Percentiles rank a stretch among this genome's conserved stretches.
Conservation (phyloP, 441 rosid genomes). For the Mallotus japonicus region DNA sequence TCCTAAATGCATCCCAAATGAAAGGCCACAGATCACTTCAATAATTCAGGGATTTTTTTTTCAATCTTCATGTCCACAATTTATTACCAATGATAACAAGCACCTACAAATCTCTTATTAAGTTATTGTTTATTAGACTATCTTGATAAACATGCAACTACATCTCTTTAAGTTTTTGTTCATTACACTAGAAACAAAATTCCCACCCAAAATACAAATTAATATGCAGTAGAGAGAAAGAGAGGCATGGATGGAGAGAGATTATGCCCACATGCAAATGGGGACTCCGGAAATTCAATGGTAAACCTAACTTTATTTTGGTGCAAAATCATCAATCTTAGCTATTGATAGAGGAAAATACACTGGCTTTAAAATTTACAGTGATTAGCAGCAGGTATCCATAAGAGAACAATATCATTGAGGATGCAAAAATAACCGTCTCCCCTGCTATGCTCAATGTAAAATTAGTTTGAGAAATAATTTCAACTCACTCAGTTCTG, state of each 20-base stretch:
- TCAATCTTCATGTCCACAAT: background rate
- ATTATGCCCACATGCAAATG: too few species aligned
- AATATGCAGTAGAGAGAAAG: too few species aligned
- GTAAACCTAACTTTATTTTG: background rate
- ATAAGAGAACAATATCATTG: background rate
- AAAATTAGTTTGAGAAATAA: conserved; percentile 5
- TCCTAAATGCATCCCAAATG: background rate
- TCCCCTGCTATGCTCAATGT: conserved; percentile 15
- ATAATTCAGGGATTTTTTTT: background rate
- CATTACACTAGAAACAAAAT: background rate
- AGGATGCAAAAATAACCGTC: background rate
- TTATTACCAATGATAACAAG: background rate
- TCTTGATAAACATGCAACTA: background rate
- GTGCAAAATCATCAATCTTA: conserved; percentile 12
- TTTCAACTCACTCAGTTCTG: conserved; percentile 33
- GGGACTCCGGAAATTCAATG: background rate
- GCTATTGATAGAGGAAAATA: background rate
- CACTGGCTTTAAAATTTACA: conserved; percentile 15
- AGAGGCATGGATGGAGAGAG: too few species aligned
- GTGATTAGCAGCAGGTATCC: conserved; percentile 11
- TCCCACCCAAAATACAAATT: too few species aligned
- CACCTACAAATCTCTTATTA: background rate
- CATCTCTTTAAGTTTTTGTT: background rate
- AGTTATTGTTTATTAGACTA: background rate
- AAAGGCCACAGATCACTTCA: background rate